Evolutionary conservation across 768 basidiomycete genomes (phyloP), one percentile per base, ranked within the genome.

Genomic region (Boletellus ananiceps): DNA sequence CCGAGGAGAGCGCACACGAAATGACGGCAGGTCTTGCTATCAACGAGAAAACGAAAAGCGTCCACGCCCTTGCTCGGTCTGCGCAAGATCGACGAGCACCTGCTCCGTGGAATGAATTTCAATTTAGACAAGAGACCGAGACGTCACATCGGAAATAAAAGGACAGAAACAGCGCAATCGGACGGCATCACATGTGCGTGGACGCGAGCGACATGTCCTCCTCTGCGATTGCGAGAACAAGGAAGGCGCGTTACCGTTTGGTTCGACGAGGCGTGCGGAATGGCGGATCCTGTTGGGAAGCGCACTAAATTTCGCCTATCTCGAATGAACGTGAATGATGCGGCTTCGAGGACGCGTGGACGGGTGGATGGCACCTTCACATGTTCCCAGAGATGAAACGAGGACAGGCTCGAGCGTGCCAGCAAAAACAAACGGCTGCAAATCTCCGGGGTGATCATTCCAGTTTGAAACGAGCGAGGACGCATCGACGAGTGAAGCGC

Each of bases 231-330:
- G 29, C 29, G 29, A 29, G 7, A 6, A 29, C 29, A 29, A 11
- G 29, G 29, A 29, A 29, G 11, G 29, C 4, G 5, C 29, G 29
- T 29, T 38, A 27, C 40, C 34, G 46, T 49, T 55, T 44, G n/a
- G 23, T 50, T 47, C 46, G 55, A 43, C 39, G 41, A 42, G 52
- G 41, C 31, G 29, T 34, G 46, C 21, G 29, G 29, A 25, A 37
- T 32, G 61, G 29, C 29, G 60, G 60, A 63, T 63, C 62, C 40
- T 49, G 44, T 54, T 34, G 57, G 16, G 62, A 63, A 63, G 62
- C 7, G 18, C 19, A 3, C 6, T 16, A n/a, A 8, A n/a, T 40
- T 48, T 44, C 39, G 43, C 36, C 16, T 44, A 23, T 31, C 23
- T 49, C 4, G 33, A 38, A 54, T 46, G 27, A 35, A 42, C 40